Evolutionary conservation across 345 rosid species (phyloP).

Genomic region (Angophora floribunda): DNA sequence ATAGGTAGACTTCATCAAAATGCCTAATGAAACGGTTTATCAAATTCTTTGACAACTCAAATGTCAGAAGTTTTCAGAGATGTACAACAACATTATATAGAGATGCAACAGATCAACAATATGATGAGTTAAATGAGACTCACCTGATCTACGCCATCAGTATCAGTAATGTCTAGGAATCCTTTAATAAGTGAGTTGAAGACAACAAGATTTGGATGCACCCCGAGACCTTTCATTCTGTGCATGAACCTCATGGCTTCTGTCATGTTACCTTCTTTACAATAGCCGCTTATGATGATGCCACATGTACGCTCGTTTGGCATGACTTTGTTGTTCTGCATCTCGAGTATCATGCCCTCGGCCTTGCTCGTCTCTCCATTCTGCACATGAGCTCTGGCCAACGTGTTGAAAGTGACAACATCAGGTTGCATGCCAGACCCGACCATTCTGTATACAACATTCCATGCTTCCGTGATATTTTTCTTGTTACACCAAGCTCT

Average conservation of each 20-base stretch:
- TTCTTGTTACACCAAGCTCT: constrained; percentile 74
- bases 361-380: constrained; percentile 50
- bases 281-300: constrained; percentile 65
- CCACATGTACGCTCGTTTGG: constrained; percentile 87
- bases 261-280: constrained; percentile 72
- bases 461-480: constrained; percentile 73
- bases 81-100: not conserved
- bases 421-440: constrained; percentile 63
- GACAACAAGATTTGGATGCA: constrained; percentile 75
- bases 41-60: not conserved
- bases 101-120: not conserved
- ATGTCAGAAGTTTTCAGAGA: not conserved
- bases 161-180: constrained; percentile 47
- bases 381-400: constrained; percentile 71
- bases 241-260: constrained; percentile 70
- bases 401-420: constrained; percentile 71
- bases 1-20: not conserved
- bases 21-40: not conserved
- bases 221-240: constrained; percentile 77
- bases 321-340: constrained; percentile 46
- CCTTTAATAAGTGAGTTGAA: constrained; percentile 87
- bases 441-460: constrained; percentile 57
- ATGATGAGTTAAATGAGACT: not conserved
- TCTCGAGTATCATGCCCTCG: constrained; percentile 66
- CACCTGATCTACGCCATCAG: constrained; percentile 79